Conservation (phyloP, 1,284 basidiomycete species). For the Bjerkandera adusta region DNA sequence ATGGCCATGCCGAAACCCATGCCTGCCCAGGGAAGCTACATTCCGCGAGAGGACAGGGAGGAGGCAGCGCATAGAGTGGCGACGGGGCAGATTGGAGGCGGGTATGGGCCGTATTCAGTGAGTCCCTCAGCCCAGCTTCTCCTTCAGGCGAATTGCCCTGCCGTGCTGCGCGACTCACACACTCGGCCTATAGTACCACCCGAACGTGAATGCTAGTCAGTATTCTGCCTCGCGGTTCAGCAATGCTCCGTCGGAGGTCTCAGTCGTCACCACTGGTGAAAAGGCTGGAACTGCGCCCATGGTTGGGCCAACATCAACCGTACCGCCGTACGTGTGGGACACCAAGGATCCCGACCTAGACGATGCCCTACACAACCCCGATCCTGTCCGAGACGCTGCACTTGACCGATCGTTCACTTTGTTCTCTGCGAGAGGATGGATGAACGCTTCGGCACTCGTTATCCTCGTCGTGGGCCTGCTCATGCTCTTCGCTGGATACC, state of each 20-base stretch:
- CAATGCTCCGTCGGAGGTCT: slow-evolving; percentile 52
- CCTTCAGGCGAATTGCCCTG: slow-evolving; percentile 5
- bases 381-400: slow-evolving; percentile 59
- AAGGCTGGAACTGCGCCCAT: slow-evolving; percentile 45
- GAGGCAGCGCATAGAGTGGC: slow-evolving; percentile 70
- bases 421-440: slow-evolving; percentile 72
- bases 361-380: slow-evolving; percentile 74
- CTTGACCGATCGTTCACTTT: slow-evolving; percentile 56
- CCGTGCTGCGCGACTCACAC: slow-evolving; percentile 9
- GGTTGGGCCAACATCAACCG: slow-evolving; percentile 22
- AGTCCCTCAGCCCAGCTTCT: slow-evolving; percentile 29
- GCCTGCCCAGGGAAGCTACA: slow-evolving; percentile 23
- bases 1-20: slow-evolving; percentile 19
- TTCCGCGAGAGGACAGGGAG: slow-evolving; percentile 37
- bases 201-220: slow-evolving; percentile 42
- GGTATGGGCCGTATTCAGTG: slow-evolving; percentile 80
- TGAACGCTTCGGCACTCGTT: slow-evolving; percentile 61
- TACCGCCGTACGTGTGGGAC: slow-evolving; percentile 61
- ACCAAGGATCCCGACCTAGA: slow-evolving; percentile 72
- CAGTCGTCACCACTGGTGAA: slow-evolving; percentile 42
- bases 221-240: slow-evolving; percentile 58
- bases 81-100: slow-evolving; percentile 67
- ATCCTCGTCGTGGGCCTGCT: slow-evolving; percentile 60
- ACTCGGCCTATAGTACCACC: slow-evolving; percentile 50
- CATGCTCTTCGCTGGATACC: slow-evolving; percentile 77